Evolutionary conservation across 2,329 filamentous ascomycete species (phyloP).

Genomic region (Cladorrhinum sp.): DNA sequence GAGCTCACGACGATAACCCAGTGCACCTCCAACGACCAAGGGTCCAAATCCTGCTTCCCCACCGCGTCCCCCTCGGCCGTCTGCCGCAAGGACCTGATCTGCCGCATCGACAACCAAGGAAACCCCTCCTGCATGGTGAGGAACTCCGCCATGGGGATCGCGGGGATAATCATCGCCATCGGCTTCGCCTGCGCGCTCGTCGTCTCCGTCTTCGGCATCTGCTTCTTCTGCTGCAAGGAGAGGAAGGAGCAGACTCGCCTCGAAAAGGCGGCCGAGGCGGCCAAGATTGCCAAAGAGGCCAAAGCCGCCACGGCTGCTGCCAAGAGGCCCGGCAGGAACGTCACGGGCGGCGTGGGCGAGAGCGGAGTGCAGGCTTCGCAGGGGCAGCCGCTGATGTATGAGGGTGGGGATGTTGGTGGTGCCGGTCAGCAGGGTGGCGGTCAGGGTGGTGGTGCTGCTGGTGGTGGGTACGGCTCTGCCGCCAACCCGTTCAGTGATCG

Average conservation of each 20-base stretch:
- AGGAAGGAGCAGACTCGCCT: slow-evolving; percentile 42
- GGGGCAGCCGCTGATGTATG: slow-evolving; percentile 29
- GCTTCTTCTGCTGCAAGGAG: slow-evolving; percentile 53
- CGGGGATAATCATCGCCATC: slow-evolving; percentile 47
- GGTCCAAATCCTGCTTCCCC: slow-evolving; percentile 38
- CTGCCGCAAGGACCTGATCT: slow-evolving; percentile 45
- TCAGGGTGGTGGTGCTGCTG: background rate
- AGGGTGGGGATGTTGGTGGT: slow-evolving; percentile 5
- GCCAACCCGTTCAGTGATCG: slow-evolving; percentile 21
- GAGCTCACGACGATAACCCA: slow-evolving; percentile 34
- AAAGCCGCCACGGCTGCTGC: slow-evolving; percentile 30
- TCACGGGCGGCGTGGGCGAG: slow-evolving; percentile 14
- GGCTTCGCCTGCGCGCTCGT: slow-evolving; percentile 43
- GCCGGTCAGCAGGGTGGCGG: background rate
- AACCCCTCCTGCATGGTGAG: slow-evolving; percentile 43
- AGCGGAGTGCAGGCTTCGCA: background rate
- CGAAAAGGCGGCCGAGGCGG: slow-evolving; percentile 47
- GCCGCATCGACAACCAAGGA: slow-evolving; percentile 41
- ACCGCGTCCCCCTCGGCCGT: slow-evolving; percentile 35
- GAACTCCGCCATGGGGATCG: slow-evolving; percentile 39
- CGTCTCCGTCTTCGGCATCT: slow-evolving; percentile 39
- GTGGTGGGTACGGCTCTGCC: background rate
- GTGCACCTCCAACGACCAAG: slow-evolving; percentile 38
- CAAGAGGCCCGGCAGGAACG: slow-evolving; percentile 38
- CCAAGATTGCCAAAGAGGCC: slow-evolving; percentile 46